Evolutionary conservation across 2,329 filamentous ascomycete species (phyloP).

Genomic region (Colletotrichum costaricense): DNA sequence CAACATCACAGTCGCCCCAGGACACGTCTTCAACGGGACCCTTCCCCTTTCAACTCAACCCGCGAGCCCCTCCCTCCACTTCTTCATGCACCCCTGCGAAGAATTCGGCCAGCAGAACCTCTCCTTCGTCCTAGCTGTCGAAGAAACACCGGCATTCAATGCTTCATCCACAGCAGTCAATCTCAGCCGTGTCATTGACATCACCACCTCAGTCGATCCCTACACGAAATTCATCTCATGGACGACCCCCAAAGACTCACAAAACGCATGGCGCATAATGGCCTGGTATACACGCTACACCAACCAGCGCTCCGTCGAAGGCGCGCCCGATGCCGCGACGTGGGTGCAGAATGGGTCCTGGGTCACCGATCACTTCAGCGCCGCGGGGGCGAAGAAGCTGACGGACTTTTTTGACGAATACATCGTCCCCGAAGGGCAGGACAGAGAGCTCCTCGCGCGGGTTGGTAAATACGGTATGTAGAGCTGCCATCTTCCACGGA

Average conservation of each 20-base stretch:
- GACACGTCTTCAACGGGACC: background rate
- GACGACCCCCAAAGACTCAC: background rate
- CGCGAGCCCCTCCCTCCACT: background rate
- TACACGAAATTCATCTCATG: background rate
- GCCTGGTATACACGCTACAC: background rate
- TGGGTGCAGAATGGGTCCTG: background rate
- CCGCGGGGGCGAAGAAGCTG: background rate
- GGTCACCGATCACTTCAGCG: background rate
- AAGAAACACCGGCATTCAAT: background rate
- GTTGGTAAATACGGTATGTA: background rate
- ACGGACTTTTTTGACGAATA: background rate
- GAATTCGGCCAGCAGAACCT: background rate
- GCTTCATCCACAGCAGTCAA: background rate
- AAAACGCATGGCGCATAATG: background rate
- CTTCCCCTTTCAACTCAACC: background rate
- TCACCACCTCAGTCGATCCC: background rate
- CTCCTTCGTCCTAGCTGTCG: background rate
- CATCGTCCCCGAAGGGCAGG: background rate
- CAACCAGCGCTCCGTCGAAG: background rate
- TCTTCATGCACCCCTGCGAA: background rate
- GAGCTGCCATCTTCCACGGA: too few species aligned
- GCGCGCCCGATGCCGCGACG: background rate
- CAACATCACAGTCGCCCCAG: background rate
- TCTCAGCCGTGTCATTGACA: background rate
- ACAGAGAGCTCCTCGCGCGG: background rate